Conservation (phyloP, 805 yeast genomes). For the Wickerhamiella sergipiensis region DNA sequence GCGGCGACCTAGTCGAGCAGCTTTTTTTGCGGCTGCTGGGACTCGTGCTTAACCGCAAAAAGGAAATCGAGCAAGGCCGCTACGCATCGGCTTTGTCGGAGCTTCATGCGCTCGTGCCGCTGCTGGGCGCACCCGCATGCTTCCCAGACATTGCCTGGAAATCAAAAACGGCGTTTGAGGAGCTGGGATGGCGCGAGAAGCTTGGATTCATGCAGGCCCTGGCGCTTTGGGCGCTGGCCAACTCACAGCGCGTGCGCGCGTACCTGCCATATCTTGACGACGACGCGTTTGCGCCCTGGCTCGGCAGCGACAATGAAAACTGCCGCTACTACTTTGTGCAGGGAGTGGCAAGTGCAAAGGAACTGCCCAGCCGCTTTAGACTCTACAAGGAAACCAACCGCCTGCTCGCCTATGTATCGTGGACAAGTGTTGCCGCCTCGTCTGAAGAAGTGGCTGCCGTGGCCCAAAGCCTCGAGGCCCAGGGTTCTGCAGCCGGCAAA, state of each 20-base stretch:
- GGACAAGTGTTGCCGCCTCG: conserved; percentile 24
- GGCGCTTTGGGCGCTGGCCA: conserved; percentile 23
- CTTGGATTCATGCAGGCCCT: conserved; percentile 23
- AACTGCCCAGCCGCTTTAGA: conserved; percentile 21
- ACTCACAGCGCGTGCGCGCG: conserved; percentile 20
- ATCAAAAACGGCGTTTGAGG: conserved; percentile 18
- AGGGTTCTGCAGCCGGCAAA: conserved; percentile 4
- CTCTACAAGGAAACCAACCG: conserved; percentile 24
- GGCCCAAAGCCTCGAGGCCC: conserved; percentile 4
- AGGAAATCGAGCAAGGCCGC: conserved; percentile 26
- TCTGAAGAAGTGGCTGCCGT: conserved; percentile 18
- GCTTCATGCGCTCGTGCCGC: conserved; percentile 19
- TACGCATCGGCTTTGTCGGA: conserved; percentile 28
- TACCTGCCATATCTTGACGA: conserved; percentile 12
- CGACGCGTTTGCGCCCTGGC: conserved; percentile 14
- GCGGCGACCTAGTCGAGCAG: conserved; percentile 19
- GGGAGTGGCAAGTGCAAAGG: conserved; percentile 15
- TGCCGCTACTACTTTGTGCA: conserved; percentile 15
- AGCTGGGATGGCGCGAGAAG: conserved; percentile 23
- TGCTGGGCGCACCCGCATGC: conserved; percentile 19
- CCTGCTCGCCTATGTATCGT: conserved; percentile 19
- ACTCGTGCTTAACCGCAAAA: conserved; percentile 28
- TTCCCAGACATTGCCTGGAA: conserved; percentile 21
- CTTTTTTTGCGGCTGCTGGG: conserved; percentile 24
- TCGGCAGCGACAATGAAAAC: conserved; percentile 15